Evolutionary conservation across 2,329 filamentous ascomycete genomes (phyloP).

Genomic region (Aspergillus eucalypticola): DNA sequence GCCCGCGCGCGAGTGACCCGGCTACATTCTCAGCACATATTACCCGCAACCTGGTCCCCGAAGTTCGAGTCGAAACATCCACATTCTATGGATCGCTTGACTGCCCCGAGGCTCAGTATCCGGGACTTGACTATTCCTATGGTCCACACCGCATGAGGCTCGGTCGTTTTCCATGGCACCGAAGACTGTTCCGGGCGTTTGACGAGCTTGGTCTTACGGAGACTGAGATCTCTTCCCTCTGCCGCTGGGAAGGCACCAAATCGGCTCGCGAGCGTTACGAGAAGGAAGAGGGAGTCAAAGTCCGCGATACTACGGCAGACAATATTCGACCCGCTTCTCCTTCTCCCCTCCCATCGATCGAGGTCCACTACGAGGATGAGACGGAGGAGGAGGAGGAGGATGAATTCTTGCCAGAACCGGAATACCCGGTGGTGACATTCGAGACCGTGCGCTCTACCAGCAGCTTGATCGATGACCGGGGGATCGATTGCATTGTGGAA

Average conservation of each 20-base stretch:
- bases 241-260: constrained; percentile 59
- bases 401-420: constrained; percentile 25
- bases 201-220: constrained; percentile 60
- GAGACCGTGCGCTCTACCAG: constrained; percentile 27
- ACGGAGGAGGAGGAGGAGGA: constrained; percentile 1
- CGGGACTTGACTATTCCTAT: constrained; percentile 65
- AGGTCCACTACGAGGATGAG: constrained; percentile 34
- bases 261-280: constrained; percentile 50
- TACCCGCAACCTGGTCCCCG: constrained; percentile 62
- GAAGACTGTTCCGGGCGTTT: constrained; percentile 61
- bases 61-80: constrained; percentile 65
- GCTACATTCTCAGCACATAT: constrained; percentile 61
- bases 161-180: constrained; percentile 62
- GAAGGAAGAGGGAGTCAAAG: constrained; percentile 58
- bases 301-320: constrained; percentile 63
- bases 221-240: constrained; percentile 62
- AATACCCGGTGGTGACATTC: constrained; percentile 23
- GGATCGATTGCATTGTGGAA: constrained; percentile 24
- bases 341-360: constrained; percentile 32
- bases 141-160: constrained; percentile 63
- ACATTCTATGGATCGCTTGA: constrained; percentile 66
- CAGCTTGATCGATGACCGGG: constrained; percentile 27
- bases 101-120: constrained; percentile 66
- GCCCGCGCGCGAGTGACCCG: constrained; percentile 58
- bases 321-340: constrained; percentile 55